Evolutionary conservation across 2,329 filamentous ascomycete genomes (phyloP).

Genomic region (Exophiala oligosperma): DNA sequence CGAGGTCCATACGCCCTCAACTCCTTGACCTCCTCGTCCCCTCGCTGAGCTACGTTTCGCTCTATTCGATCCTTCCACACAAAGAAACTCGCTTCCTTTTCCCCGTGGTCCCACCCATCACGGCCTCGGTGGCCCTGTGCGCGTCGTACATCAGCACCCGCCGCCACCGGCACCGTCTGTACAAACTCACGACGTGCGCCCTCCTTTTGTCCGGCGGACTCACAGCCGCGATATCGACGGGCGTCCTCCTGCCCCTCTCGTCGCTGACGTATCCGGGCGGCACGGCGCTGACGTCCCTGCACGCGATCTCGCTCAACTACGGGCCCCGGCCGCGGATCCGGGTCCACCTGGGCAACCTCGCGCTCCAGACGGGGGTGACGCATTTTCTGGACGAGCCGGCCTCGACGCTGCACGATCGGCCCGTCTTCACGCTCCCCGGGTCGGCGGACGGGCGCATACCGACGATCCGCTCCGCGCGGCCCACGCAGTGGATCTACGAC

Average conservation of each 20-base stretch:
- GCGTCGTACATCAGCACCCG: constrained; percentile 70
- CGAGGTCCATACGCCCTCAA: constrained; percentile 39
- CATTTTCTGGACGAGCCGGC: constrained; percentile 53
- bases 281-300: constrained; percentile 62
- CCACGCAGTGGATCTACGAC: constrained; percentile 55
- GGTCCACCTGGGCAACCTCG: constrained; percentile 61
- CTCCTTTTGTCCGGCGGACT: constrained; percentile 61
- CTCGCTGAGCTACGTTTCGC: constrained; percentile 66
- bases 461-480: constrained; percentile 13
- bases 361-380: constrained; percentile 64
- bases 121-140: constrained; percentile 71
- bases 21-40: constrained; percentile 63
- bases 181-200: constrained; percentile 54
- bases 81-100: constrained; percentile 97
- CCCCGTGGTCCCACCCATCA: constrained; percentile 79
- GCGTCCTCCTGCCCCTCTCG: constrained; percentile 76
- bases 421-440: constrained; percentile 27
- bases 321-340: constrained; percentile 32
- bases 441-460: constrained; percentile 26
- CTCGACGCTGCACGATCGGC: constrained; percentile 16
- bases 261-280: constrained; percentile 93
- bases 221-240: constrained; percentile 61
- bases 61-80: constrained; percentile 89
- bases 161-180: constrained; percentile 60
- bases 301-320: constrained; percentile 31